These are phyloP conservation scores for Stramenopiles sp. DNA, from an alignment of 352 stramenopile species.

Conservation along the genomic window DNA sequence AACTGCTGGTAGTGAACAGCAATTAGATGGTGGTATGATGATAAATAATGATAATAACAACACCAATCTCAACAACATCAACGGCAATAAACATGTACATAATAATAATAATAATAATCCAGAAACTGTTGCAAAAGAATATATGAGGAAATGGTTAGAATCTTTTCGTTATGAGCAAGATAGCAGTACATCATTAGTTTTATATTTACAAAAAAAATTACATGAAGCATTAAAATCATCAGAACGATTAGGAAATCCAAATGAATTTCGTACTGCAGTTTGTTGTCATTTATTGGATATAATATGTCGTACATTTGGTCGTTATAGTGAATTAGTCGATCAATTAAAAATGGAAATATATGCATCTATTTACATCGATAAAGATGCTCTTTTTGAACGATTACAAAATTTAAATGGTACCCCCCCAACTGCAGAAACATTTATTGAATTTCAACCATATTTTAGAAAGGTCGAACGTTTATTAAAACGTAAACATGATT, in stretches of 20 bases:
- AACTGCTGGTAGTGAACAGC: too few relatives aligned
- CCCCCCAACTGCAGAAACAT: neutral
- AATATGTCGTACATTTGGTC: neutral
- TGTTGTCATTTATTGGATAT: neutral
- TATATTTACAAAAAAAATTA: neutral
- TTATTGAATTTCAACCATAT: conserved; percentile 1
- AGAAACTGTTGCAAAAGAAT: too few relatives aligned
- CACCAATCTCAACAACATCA: too few relatives aligned
- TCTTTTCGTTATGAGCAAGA: neutral
- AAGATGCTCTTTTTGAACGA: neutral
- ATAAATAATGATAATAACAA: too few relatives aligned
- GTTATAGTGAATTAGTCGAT: neutral
- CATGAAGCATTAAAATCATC: neutral
- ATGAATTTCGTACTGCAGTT: neutral
- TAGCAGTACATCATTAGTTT: neutral
- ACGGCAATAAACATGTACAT: too few relatives aligned
- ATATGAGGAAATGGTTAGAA: neutral
- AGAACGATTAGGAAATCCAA: neutral
- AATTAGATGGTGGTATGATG: too few relatives aligned
- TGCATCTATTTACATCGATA: conserved; percentile 1
- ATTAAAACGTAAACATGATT: neutral
- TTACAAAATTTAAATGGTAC: neutral
- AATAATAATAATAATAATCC: too few relatives aligned
- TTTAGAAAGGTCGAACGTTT: conserved; percentile 1
- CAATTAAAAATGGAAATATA: neutral